Evolutionary conservation across 2,329 filamentous ascomycete species (phyloP).

Genomic region (Ustilaginoidea virens): DNA sequence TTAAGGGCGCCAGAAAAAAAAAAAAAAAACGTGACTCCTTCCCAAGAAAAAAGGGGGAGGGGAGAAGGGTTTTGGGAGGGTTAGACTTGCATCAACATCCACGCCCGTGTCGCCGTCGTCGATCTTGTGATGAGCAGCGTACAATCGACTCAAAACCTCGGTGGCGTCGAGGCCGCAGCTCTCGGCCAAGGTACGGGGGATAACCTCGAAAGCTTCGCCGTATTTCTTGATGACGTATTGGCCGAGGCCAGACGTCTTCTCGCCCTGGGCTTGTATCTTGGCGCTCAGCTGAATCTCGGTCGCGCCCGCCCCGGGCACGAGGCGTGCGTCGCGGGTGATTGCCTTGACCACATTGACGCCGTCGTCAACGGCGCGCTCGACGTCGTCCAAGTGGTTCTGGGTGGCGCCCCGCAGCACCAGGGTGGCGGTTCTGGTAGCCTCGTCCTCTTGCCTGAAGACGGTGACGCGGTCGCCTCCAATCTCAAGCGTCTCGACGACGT

Average conservation of each 20-base stretch:
- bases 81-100: conserved; percentile 57
- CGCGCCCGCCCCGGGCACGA: conserved; percentile 88
- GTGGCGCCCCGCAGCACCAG: conserved; percentile 89
- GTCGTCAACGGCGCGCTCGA: conserved; percentile 93
- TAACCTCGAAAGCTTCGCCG: conserved; percentile 93
- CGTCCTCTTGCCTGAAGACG: conserved; percentile 92
- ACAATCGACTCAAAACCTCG: conserved; percentile 84
- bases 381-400: conserved; percentile 93
- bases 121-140: conserved; percentile 82
- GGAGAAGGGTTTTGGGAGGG: neutral
- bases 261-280: conserved; percentile 76
- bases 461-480: conserved; percentile 97
- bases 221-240: conserved; percentile 98
- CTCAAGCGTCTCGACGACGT: conserved; percentile 91
- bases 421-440: conserved; percentile 82
- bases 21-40: no score
- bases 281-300: conserved; percentile 90
- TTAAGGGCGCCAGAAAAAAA: no score
- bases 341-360: conserved; percentile 98
- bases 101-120: conserved; percentile 85
- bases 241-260: conserved; percentile 81
- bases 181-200: conserved; percentile 86
- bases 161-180: conserved; percentile 92
- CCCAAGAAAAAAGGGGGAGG: neutral
- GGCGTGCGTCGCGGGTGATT: conserved; percentile 79